Percentiles rank a stretch among this genome's conserved stretches.
Evolutionary conservation across 371 early-diverging fungal genomes (phyloP).

Genomic region (Batkoa obscura): DNA sequence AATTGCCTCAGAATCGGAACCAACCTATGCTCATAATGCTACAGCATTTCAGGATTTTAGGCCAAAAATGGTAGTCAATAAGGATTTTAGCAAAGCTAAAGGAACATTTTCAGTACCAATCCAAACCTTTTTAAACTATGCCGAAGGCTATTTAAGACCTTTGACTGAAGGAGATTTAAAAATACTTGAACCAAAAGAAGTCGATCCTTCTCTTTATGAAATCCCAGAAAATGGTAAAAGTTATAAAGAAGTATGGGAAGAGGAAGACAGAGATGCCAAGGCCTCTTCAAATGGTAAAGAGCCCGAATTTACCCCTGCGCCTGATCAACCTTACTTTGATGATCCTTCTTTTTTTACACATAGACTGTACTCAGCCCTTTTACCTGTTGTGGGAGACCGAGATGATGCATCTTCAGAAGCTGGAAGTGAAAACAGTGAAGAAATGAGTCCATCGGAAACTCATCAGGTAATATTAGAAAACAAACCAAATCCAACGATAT

Average conservation of each 20-base stretch:
- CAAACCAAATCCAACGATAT: neutral
- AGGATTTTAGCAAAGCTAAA: slow-evolving; percentile 5
- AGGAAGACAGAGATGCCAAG: neutral
- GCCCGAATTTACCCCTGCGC: too few relatives aligned
- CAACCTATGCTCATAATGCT: neutral
- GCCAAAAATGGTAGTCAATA: neutral
- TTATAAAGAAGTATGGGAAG: neutral
- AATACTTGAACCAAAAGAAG: neutral
- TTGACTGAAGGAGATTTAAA: neutral
- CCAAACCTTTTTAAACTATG: slow-evolving; percentile 1
- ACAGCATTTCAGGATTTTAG: neutral
- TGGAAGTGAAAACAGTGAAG: neutral
- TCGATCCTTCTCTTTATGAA: neutral
- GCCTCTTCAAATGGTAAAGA: neutral
- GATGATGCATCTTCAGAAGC: neutral
- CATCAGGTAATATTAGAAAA: neutral
- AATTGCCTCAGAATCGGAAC: neutral
- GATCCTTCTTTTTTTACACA: neutral
- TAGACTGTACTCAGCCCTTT: neutral
- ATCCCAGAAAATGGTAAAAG: neutral
- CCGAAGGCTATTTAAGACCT: neutral
- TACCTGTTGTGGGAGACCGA: neutral
- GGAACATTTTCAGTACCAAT: neutral
- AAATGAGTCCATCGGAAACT: neutral
- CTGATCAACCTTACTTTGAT: neutral